phyloP scores from a whole-genome alignment of 2,329 filamentous ascomycete species.

The Talaromyces sp. region DNA sequence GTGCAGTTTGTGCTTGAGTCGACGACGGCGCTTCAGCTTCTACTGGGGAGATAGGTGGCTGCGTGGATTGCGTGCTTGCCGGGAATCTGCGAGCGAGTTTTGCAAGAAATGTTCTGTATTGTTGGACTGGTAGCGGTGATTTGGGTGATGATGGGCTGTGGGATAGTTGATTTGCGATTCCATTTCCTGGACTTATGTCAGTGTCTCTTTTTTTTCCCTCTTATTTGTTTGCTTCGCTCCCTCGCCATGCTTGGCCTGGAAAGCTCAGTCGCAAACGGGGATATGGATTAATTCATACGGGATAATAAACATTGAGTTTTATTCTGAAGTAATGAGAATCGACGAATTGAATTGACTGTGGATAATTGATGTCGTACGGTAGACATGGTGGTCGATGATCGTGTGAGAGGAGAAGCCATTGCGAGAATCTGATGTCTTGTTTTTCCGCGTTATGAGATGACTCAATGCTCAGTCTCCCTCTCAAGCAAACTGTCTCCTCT shows the following conservation, averaged over 20 bases:
- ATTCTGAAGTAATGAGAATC: constrained; percentile 24
- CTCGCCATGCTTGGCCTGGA: not conserved
- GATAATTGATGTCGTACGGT: constrained; percentile 33
- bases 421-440: not conserved
- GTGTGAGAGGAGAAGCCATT: constrained; percentile 14
- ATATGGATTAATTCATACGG: not conserved
- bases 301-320: not conserved
- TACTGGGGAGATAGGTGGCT: constrained; percentile 6
- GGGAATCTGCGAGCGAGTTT: constrained; percentile 34
- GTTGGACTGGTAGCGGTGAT: constrained; percentile 21
- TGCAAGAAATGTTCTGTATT: constrained; percentile 34
- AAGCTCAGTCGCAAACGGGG: not conserved
- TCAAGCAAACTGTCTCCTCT: not conserved
- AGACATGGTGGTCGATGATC: constrained; percentile 27
- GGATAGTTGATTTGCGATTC: constrained; percentile 20
- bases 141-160: constrained; percentile 16
- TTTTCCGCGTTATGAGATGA: not conserved
- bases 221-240: not conserved
- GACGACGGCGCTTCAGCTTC: constrained; percentile 6
- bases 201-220: not conserved
- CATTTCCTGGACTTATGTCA: constrained; percentile 20
- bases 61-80: constrained; percentile 21
- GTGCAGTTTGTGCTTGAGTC: constrained; percentile 12
- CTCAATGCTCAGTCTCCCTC: not conserved
- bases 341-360: constrained; percentile 21